Evolutionary conservation across 768 basidiomycete species (phyloP).

Genomic region (Suillus placidus): DNA sequence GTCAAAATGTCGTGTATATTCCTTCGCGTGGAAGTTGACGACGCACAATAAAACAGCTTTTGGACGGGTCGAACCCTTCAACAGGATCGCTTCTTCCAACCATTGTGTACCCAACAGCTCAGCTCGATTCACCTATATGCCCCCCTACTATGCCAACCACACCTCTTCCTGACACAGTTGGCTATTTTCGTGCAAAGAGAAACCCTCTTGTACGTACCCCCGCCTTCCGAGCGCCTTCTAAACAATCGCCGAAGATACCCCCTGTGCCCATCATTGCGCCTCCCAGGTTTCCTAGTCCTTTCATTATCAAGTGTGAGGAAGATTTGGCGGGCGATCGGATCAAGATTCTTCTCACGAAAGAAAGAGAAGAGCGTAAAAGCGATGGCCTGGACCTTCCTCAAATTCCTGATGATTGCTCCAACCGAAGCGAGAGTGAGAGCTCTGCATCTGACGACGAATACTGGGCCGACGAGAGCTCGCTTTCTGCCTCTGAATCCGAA

Average conservation of each 20-base stretch:
- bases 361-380: conserved; percentile 36
- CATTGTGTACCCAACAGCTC: background rate
- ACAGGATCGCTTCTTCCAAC: conserved; percentile 6
- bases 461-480: conserved; percentile 23
- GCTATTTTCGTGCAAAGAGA: conserved; percentile 24
- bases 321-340: conserved; percentile 49
- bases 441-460: conserved; percentile 18
- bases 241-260: conserved; percentile 15
- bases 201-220: conserved; percentile 30
- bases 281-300: conserved; percentile 39
- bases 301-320: conserved; percentile 31
- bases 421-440: conserved; percentile 15
- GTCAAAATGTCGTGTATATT: background rate
- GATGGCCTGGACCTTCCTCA: conserved; percentile 34
- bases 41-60: conserved; percentile 16
- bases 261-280: conserved; percentile 59
- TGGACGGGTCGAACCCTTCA: conserved; percentile 9
- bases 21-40: conserved; percentile 4
- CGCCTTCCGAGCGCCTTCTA: conserved; percentile 3
- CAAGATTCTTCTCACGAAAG: conserved; percentile 42
- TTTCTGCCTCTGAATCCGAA: conserved; percentile 15
- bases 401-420: background rate
- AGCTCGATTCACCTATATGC: conserved; percentile 1
- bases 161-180: conserved; percentile 27
- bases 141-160: conserved; percentile 29